These are phyloP conservation scores for Teratosphaeria zuluensis DNA, from an alignment of 2,329 filamentous ascomycete species.

Conservation along the genomic window DNA sequence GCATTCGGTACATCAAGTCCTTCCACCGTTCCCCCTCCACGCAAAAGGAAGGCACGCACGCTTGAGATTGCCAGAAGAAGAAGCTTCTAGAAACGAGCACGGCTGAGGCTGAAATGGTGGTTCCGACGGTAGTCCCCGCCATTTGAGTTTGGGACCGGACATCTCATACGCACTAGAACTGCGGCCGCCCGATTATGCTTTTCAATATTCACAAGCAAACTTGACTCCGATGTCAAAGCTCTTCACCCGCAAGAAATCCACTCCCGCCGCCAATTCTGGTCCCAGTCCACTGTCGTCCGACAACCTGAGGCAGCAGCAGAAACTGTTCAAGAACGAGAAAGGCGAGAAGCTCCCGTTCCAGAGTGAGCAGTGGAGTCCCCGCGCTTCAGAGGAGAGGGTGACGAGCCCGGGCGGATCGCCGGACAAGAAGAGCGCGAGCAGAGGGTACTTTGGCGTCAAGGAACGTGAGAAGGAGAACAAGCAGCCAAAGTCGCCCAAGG, in stretches of 20 bases:
- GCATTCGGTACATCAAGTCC: too few species aligned
- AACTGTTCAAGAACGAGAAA: neutral
- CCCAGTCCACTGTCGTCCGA: neutral
- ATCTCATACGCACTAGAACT: neutral
- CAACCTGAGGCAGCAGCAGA: neutral
- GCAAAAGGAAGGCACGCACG: neutral
- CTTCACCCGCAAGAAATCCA: neutral
- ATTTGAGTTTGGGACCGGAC: neutral
- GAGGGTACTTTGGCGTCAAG: slow-evolving; percentile 11
- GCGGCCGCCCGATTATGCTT: neutral
- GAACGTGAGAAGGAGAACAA: slow-evolving; percentile 16
- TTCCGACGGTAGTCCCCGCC: neutral
- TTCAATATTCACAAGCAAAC: neutral
- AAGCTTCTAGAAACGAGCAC: neutral
- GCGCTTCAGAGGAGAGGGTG: neutral
- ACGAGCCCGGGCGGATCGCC: slow-evolving; percentile 1
- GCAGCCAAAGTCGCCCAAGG: slow-evolving; percentile 14
- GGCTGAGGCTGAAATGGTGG: neutral
- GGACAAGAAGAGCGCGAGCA: slow-evolving; percentile 14
- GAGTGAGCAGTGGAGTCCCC: neutral
- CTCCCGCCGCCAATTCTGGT: neutral
- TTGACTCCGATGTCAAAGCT: neutral
- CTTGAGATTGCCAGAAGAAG: neutral
- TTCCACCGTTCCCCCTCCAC: too few species aligned
- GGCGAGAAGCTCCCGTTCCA: neutral